Percentiles rank a stretch among this genome's conserved stretches.
Conservation (phyloP, 768 basidiomycete species). For the Amanita brunnescens region DNA sequence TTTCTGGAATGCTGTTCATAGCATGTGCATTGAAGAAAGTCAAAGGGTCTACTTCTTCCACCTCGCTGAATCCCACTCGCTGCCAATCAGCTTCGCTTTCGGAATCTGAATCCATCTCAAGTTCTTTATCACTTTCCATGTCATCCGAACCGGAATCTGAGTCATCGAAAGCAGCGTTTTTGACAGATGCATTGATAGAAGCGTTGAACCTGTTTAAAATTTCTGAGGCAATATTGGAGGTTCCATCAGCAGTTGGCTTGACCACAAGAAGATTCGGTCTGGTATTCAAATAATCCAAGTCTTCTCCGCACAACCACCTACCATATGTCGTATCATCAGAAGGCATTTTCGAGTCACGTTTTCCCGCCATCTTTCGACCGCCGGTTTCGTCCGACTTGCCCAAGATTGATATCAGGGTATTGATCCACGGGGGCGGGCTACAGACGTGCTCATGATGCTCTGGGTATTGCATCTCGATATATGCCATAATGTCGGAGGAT, state of each 20-base stretch:
- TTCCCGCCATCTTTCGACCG: constrained; percentile 28
- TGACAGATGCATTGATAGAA: neutral
- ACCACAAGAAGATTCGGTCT: neutral
- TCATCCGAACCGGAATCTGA: no score
- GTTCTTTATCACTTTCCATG: no score
- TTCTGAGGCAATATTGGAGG: neutral
- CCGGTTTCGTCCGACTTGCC: constrained; percentile 10
- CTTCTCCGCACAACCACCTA: constrained; percentile 41
- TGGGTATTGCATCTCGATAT: constrained; percentile 36
- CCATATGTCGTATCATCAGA: constrained; percentile 31
- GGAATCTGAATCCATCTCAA: neutral
- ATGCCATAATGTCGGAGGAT: constrained; percentile 28
- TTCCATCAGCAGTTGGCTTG: neutral
- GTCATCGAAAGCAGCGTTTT: neutral
- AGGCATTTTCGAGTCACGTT: constrained; percentile 9
- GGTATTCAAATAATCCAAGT: constrained; percentile 37
- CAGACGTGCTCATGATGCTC: constrained; percentile 37
- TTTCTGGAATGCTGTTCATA: constrained; percentile 23
- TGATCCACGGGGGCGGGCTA: constrained; percentile 42
- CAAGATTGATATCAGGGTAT: constrained; percentile 9
- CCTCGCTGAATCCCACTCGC: neutral
- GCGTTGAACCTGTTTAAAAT: neutral
- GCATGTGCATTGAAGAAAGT: constrained; percentile 34
- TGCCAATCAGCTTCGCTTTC: constrained; percentile 8
- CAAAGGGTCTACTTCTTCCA: neutral